Evolutionary conservation across 306 rosid genomes (phyloP).

Genomic region (Lathyrus oleraceus): DNA sequence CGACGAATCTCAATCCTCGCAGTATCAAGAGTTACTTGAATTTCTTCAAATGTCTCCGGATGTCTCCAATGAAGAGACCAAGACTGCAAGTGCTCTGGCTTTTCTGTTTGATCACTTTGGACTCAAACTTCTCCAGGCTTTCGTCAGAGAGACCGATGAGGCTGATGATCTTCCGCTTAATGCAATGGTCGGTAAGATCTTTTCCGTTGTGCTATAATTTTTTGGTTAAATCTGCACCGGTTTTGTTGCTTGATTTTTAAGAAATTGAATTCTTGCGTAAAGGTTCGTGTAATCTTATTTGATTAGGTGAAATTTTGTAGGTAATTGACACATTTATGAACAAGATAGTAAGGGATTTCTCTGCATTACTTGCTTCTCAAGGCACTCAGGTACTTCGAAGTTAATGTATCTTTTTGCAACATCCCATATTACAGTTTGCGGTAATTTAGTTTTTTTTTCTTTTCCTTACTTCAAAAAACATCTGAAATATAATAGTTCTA

Average conservation of each 20-base stretch:
- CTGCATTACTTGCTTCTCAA: constrained; percentile 85
- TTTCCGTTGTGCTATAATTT: constrained; percentile 27
- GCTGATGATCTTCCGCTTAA: constrained; percentile 73
- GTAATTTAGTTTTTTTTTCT: not conserved
- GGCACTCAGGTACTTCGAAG: constrained; percentile 73
- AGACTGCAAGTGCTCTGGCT: constrained; percentile 63
- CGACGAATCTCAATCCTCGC: constrained; percentile 75
- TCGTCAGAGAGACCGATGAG: constrained; percentile 64
- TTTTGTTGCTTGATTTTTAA: not conserved
- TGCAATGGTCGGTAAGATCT: constrained; percentile 97
- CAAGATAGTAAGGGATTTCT: constrained; percentile 81
- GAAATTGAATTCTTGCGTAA: not conserved
- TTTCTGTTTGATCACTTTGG: constrained; percentile 87
- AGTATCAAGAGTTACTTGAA: constrained; percentile 68
- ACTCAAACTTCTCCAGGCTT: constrained; percentile 81
- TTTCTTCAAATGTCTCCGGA: constrained; percentile 71
- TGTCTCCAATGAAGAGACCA: constrained; percentile 68
- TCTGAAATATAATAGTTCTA: not conserved
- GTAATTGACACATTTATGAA: constrained; percentile 75
- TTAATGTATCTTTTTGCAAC: constrained; percentile 17
- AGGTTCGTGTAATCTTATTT: constrained; percentile 28
- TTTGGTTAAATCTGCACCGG: not conserved
- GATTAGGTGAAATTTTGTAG: constrained; percentile 45
- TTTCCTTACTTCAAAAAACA: not conserved
- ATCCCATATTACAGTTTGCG: not conserved